Base-by-base conservation (phyloP, 2,329 filamentous ascomycete species). In the Colletotrichum tamarilloi region DNA sequence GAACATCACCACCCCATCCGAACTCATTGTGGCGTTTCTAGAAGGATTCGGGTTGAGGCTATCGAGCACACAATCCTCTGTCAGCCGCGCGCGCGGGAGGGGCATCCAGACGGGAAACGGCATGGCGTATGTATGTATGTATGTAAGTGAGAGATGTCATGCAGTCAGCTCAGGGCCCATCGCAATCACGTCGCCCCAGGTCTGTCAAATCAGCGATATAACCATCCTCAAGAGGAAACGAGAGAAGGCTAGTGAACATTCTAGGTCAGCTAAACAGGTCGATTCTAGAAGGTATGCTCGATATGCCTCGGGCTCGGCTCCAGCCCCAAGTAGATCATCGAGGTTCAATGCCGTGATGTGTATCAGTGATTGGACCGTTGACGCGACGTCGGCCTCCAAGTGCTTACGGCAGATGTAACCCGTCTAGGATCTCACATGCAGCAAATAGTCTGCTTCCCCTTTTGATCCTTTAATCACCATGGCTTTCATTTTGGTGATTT, bases 381-480 rank as follows among this genome's bases (percentile, higher is more conserved):
- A 64, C 24, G 35, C 14, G 66, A 55, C 28, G 46, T 35, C 32
- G 56, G n/a, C 26, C 22, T 22, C 49, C 56, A 73, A 73, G 71
- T 66, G 71, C 71, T 73, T 73, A 73, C 70, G 67, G 60, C 67
- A 69, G 67, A 73, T 73, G 67, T 57, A 66, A 73, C 59, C 71
- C n/a, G 46, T 58, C 38, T 38, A 53, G 68, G 56, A 49, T 62
- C 71, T 65, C 49, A 72, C 69, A 30, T 71, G 71, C 71, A 73
- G 60, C 59, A 9, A 22, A 49, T 38, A 49, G 42, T 49, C 6
- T 42, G 38, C 38, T 42, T 42, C 16, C 6, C 16, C 9, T 19
- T 16, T 42, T 42, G 38, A 19, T 42, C 38, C 16, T 19, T 42
- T 3, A 35, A 6, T 42, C 16, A 12, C 32, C 11, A 35, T 35